Conservation (phyloP, 23 red algal species). For the Gracilaria gracilis region DNA sequence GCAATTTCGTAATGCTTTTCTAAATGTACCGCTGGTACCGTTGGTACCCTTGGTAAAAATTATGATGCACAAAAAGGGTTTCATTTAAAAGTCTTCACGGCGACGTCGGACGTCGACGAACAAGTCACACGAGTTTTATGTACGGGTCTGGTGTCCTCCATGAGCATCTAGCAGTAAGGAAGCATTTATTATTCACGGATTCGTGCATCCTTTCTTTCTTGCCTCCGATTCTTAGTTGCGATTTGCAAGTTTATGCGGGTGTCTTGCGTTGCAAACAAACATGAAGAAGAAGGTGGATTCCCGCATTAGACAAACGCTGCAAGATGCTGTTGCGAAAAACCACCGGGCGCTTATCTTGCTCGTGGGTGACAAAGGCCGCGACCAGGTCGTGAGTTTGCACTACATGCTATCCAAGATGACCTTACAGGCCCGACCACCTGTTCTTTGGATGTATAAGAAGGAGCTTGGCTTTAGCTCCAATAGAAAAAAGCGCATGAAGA, state of each 20-base stretch:
- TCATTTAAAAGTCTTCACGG: background rate
- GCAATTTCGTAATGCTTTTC: no score
- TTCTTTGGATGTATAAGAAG: constrained; percentile 98
- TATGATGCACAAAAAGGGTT: background rate
- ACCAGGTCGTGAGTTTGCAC: constrained; percentile 94
- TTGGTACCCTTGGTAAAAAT: no score
- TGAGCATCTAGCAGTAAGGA: background rate
- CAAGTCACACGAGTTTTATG: background rate
- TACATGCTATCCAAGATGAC: constrained; percentile 92
- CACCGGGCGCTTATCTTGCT: constrained; percentile 88
- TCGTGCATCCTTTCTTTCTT: background rate
- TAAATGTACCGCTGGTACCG: no score
- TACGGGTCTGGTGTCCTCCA: background rate
- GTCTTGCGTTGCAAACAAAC: background rate
- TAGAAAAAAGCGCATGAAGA: constrained; percentile 90
- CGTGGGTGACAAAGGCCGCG: constrained; percentile 89
- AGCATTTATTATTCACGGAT: background rate
- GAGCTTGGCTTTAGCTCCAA: constrained; percentile 95
- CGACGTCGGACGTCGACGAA: background rate
- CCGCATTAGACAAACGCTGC: constrained; percentile 73
- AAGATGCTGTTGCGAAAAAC: constrained; percentile 68
- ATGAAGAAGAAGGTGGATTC: constrained; percentile 98
- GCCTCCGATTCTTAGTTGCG: background rate
- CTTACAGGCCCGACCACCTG: constrained; percentile 66
- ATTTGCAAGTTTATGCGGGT: background rate